Evolutionary conservation across 2,329 filamentous ascomycete genomes (phyloP), one percentile per base, ranked within the genome.

Genomic region (Hyphodiscus sp.): DNA sequence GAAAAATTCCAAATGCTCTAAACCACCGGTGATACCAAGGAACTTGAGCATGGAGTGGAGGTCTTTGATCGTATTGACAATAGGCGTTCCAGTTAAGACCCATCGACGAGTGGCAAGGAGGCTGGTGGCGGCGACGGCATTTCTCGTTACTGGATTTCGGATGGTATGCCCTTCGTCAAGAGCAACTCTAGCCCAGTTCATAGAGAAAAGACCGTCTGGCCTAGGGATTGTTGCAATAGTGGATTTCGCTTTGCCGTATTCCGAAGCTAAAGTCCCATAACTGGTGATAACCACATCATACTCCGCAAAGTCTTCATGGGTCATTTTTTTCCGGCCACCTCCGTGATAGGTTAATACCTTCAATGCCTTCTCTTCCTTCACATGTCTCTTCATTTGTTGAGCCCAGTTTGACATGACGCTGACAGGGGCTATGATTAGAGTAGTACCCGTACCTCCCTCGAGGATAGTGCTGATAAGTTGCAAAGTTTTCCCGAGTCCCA

Each of bases 371-470:
- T 86, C 78, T 5, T 76, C 68, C 41, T 82, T 78, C 45, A 92
- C 79, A 64, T 96, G 91, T 41, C 79, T 77, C 57, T 80, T 74
- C 51, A 92, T 87, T 68, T 95, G 90, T 51, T 86, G 82, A 61
- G 81, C 82, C 91, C 91, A 96, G 62, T 95, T 95, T 65, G 86
- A 91, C 87, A 95, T 91, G 19, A 95, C 89, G 49, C 85, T 86
- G 6, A 95, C 79, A 0, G 91, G 91, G 0, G 88, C 84, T 51
- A 95, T 76, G 50, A 96, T 91, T 20, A 96, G 76, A 0, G 89
- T 95, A 1, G 84, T 74, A 2, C 82, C 83, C 2, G 74, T 67
- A 0, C 71, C 72, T 6, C 76, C 76, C 3, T 69, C 63, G 49
- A 91, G 71, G 52, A 96, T 85, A 38, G 95, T 72, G 50, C 88